These are phyloP conservation scores for Artomyces pyxidatus DNA, from an alignment of 768 basidiomycete genomes.

Conservation along the genomic window DNA sequence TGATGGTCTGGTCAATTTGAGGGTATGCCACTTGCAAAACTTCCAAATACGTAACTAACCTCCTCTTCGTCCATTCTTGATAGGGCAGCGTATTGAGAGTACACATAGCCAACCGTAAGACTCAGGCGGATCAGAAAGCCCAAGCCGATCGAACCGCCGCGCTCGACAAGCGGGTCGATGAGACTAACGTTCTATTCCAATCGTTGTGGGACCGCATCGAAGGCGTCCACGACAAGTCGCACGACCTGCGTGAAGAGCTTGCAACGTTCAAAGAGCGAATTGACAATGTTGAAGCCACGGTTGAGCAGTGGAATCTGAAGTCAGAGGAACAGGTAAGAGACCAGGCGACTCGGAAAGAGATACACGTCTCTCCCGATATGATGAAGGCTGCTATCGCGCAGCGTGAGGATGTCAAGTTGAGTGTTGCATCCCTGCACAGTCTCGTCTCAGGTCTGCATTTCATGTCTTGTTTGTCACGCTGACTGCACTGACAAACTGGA, in stretches of 20 bases:
- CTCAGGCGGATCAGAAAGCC: conserved; percentile 14
- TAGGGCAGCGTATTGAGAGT: conserved; percentile 16
- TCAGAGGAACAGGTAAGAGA: conserved; percentile 2
- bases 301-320: not conserved
- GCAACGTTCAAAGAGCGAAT: conserved; percentile 1
- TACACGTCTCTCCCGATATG: not conserved
- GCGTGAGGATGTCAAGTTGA: conserved; percentile 25
- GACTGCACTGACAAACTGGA: not conserved
- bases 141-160: conserved; percentile 14
- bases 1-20: conserved; percentile 16
- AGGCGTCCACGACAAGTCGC: not conserved
- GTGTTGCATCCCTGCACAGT: conserved; percentile 9
- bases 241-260: conserved; percentile 2
- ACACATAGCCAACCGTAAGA: conserved; percentile 18
- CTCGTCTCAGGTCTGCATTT: conserved; percentile 5
- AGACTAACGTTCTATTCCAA: conserved; percentile 6
- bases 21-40: conserved; percentile 3
- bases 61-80: not conserved
- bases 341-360: not conserved
- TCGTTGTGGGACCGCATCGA: not conserved
- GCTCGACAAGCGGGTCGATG: conserved; percentile 12
- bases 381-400: conserved; percentile 17
- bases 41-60: not conserved
- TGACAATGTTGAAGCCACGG: not conserved
- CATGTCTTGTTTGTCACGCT: not conserved